Evolutionary conservation across 805 yeast genomes (phyloP).

Genomic region (Saccharomycopsis sp.): DNA sequence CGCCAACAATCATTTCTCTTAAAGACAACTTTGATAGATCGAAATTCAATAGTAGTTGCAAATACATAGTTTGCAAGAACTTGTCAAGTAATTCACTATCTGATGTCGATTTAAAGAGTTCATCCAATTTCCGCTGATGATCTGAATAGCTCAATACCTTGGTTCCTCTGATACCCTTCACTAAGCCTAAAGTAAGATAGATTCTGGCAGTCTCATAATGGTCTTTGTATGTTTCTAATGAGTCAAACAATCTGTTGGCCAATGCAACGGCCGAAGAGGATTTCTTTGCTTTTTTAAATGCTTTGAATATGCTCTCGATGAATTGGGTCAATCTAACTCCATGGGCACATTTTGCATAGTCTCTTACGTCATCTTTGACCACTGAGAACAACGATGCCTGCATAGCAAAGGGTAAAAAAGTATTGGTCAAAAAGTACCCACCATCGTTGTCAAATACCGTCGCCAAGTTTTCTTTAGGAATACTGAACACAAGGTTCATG

Average conservation of each 20-base stretch:
- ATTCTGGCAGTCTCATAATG: constrained; percentile 68
- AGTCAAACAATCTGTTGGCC: constrained; percentile 33
- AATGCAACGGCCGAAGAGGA: constrained; percentile 12
- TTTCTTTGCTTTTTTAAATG: constrained; percentile 27
- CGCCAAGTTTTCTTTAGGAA: constrained; percentile 40
- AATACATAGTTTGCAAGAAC: constrained; percentile 44
- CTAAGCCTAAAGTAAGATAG: constrained; percentile 50
- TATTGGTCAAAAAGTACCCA: constrained; percentile 31
- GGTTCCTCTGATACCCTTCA: constrained; percentile 39
- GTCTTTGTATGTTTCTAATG: constrained; percentile 41
- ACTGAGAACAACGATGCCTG: constrained; percentile 57
- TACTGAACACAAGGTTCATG: constrained; percentile 45
- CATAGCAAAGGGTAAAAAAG: constrained; percentile 54
- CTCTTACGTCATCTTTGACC: constrained; percentile 26
- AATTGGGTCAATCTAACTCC: constrained; percentile 47
- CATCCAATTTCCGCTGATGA: constrained; percentile 29
- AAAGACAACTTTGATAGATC: constrained; percentile 28
- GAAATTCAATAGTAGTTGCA: constrained; percentile 39
- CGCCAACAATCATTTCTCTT: constrained; percentile 29
- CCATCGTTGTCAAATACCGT: constrained; percentile 34
- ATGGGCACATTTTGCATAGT: constrained; percentile 43
- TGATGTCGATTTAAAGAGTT: constrained; percentile 32
- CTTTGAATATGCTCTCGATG: constrained; percentile 31
- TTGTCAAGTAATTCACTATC: constrained; percentile 51
- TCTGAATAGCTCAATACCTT: constrained; percentile 22